Percentiles rank a stretch among this genome's conserved stretches.
Conservation (phyloP, 2,329 filamentous ascomycete genomes). For the Bipolaris victoriae region DNA sequence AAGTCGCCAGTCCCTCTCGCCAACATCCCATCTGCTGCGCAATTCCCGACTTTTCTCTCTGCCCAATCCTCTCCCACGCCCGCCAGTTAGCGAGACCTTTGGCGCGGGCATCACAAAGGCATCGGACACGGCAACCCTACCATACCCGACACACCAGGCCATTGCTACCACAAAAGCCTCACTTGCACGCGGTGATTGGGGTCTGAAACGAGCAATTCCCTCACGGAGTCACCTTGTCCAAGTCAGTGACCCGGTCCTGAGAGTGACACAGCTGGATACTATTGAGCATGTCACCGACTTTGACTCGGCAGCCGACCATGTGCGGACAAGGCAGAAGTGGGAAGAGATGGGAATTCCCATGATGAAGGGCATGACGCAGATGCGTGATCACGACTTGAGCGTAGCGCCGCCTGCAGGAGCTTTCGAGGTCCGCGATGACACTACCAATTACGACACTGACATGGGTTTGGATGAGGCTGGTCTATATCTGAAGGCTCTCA, state of each 20-base stretch:
- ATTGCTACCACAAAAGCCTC: slow-evolving; percentile 79
- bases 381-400: slow-evolving; percentile 27
- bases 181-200: slow-evolving; percentile 84
- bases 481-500: slow-evolving; percentile 34
- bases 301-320: slow-evolving; percentile 79
- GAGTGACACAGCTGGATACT: slow-evolving; percentile 80
- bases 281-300: slow-evolving; percentile 91
- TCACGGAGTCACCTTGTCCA: slow-evolving; percentile 71
- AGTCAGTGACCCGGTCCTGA: slow-evolving; percentile 72
- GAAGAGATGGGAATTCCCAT: slow-evolving; percentile 80
- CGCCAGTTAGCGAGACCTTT: slow-evolving; percentile 55
- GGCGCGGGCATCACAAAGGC: slow-evolving; percentile 57
- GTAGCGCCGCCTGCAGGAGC: slow-evolving; percentile 27
- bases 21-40: slow-evolving; percentile 74
- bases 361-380: slow-evolving; percentile 48
- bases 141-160: slow-evolving; percentile 81
- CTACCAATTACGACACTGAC: slow-evolving; percentile 37
- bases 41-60: slow-evolving; percentile 89
- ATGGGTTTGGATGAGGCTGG: slow-evolving; percentile 38
- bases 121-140: slow-evolving; percentile 74
- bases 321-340: slow-evolving; percentile 81
- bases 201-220: slow-evolving; percentile 84
- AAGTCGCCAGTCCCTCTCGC: slow-evolving; percentile 55
- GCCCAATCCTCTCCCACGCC: slow-evolving; percentile 73
- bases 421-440: slow-evolving; percentile 43